Percentiles rank a stretch among this genome's conserved stretches.
Conservation (phyloP, 2,329 filamentous ascomycete species). For the Nemania sp. region DNA sequence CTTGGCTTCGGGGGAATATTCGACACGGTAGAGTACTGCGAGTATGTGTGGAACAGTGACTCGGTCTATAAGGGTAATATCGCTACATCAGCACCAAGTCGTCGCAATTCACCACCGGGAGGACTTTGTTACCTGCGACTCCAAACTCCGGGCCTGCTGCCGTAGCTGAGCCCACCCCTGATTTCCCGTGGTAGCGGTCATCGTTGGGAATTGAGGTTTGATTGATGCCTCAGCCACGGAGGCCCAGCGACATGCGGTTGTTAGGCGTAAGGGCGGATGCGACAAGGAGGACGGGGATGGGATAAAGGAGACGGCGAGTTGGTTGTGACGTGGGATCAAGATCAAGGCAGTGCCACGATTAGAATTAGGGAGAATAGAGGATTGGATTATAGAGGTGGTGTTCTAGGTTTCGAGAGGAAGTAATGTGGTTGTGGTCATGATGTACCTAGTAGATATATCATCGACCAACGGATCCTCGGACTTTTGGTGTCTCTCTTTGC, state of each 20-base stretch:
- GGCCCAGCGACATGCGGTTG: conserved; percentile 29
- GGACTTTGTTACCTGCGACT: conserved; percentile 80
- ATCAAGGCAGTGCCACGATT: not conserved
- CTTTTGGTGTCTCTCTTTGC: conserved; percentile 3
- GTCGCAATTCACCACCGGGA: not conserved
- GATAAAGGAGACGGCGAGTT: conserved; percentile 4
- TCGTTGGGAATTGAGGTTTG: conserved; percentile 46
- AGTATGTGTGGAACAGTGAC: conserved; percentile 84
- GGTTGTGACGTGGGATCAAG: conserved; percentile 3
- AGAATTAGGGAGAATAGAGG: not conserved
- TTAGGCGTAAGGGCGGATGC: conserved; percentile 4
- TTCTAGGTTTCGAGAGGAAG: not conserved
- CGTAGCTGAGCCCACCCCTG: conserved; percentile 92
- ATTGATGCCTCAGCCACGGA: conserved; percentile 4
- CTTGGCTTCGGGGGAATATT: conserved; percentile 86
- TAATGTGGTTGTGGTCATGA: conserved; percentile 2
- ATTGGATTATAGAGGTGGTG: not conserved
- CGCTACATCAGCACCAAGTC: conserved; percentile 20
- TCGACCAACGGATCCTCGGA: conserved; percentile 14
- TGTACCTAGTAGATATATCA: not conserved
- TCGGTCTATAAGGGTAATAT: conserved; percentile 73
- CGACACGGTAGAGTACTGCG: conserved; percentile 85
- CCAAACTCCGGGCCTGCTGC: conserved; percentile 88
- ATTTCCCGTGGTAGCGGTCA: conserved; percentile 66
- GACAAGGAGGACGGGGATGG: not conserved